Evolutionary conservation across 805 yeast genomes (phyloP).

Genomic region (Saturnispora diversa): DNA sequence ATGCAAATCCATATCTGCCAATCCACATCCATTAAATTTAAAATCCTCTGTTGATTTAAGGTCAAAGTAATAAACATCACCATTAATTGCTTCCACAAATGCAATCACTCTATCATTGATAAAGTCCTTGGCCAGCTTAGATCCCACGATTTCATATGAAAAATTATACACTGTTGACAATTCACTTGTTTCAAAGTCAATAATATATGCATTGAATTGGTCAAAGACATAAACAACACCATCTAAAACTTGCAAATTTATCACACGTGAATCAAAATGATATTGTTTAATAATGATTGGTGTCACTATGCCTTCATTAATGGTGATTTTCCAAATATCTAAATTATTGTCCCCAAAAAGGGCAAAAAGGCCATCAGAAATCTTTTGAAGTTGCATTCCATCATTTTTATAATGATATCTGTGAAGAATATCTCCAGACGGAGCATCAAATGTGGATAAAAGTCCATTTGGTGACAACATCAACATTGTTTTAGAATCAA

Average conservation of each 20-base stretch:
- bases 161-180: not conserved
- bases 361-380: not conserved
- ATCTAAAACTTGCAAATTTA: conserved; percentile 14
- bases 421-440: conserved; percentile 24
- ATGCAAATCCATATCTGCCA: conserved; percentile 4
- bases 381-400: not conserved
- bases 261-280: conserved; percentile 9
- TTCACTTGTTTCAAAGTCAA: not conserved
- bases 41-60: not conserved
- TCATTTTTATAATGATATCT: conserved; percentile 22
- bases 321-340: conserved; percentile 5
- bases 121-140: not conserved
- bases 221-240: conserved; percentile 12
- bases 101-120: not conserved
- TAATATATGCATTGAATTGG: conserved; percentile 9
- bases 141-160: not conserved
- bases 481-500: conserved; percentile 14
- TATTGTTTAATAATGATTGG: not conserved
- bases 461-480: conserved; percentile 13
- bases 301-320: not conserved
- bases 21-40: conserved; percentile 5
- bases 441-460: conserved; percentile 22
- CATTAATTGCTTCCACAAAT: not conserved
- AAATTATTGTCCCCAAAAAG: not conserved
- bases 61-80: not conserved